Conservation (phyloP, 2,329 filamentous ascomycete genomes). For the Bertia moriformis region DNA sequence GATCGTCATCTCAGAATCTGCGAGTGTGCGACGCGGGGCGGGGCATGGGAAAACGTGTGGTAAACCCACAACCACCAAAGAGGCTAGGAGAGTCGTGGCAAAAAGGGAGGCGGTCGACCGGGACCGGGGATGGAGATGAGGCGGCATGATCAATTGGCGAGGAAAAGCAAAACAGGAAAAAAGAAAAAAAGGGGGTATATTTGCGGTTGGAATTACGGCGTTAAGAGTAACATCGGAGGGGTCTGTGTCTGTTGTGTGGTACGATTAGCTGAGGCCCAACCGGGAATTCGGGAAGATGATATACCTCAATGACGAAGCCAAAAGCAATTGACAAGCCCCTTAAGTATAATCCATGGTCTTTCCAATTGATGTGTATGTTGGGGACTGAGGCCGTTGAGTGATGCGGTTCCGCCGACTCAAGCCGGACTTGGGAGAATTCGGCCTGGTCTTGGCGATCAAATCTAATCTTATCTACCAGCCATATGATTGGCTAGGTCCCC, state of each 20-base stretch:
- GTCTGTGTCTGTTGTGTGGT: background rate
- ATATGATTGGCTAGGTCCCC: background rate
- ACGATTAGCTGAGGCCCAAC: too few species aligned
- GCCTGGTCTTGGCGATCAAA: background rate
- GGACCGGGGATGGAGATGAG: slow-evolving; percentile 79
- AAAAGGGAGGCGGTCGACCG: slow-evolving; percentile 89
- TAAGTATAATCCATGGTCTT: too few species aligned
- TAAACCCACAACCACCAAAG: slow-evolving; percentile 80
- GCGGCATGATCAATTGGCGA: slow-evolving; percentile 52
- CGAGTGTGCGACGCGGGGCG: slow-evolving; percentile 52
- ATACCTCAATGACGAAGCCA: too few species aligned
- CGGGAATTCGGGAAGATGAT: too few species aligned
- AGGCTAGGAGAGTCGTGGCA: slow-evolving; percentile 76
- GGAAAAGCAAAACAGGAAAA: too few species aligned
- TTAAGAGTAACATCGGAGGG: too few species aligned
- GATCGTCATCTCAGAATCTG: slow-evolving; percentile 46
- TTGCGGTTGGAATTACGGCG: too few species aligned
- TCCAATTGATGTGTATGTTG: too few species aligned
- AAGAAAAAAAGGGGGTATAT: too few species aligned
- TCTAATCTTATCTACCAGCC: background rate
- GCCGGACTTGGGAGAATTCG: background rate
- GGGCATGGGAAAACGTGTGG: slow-evolving; percentile 88
- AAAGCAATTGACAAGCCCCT: too few species aligned
- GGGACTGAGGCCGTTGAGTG: too few species aligned
- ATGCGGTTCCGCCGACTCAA: too few species aligned